A percentile compares a stretch with the other conserved stretches of the same genome.
These are phyloP conservation scores for Sporothrix brunneoviolacea DNA, from an alignment of 2,329 filamentous ascomycete genomes.

Conservation along the genomic window DNA sequence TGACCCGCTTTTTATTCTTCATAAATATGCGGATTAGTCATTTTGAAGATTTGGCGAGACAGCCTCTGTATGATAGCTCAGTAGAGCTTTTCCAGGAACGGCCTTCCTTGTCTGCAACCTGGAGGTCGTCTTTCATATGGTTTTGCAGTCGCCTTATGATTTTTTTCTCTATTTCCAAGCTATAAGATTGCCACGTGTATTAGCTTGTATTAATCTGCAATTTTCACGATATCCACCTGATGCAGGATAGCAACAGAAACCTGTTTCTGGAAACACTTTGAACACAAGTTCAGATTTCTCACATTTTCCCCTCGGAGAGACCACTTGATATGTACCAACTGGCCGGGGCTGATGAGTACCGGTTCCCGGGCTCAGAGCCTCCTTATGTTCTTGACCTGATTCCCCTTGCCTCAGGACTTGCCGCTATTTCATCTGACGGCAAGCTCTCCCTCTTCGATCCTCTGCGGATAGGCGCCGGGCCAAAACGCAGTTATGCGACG, in stretches of 20 bases:
- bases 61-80: too few species aligned
- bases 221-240: too few species aligned
- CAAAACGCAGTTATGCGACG: constrained; percentile 41
- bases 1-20: constrained; percentile 4
- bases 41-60: constrained; percentile 10
- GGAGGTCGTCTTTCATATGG: too few species aligned
- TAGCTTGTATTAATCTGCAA: too few species aligned
- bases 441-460: constrained; percentile 61
- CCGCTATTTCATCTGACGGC: constrained; percentile 64
- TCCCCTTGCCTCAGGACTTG: constrained; percentile 45
- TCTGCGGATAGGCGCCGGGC: constrained; percentile 44
- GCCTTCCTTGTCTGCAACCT: too few species aligned
- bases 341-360: constrained; percentile 32
- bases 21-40: constrained; percentile 12
- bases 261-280: too few species aligned
- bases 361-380: constrained; percentile 32
- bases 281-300: too few species aligned
- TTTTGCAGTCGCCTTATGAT: too few species aligned
- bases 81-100: background rate
- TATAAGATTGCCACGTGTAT: too few species aligned
- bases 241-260: too few species aligned
- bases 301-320: too few species aligned
- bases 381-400: constrained; percentile 53
- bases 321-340: constrained; percentile 35
- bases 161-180: too few species aligned